Base-by-base conservation (phyloP, 202 grass and related monocot genomes). In the Digitaria exilis region DNA sequence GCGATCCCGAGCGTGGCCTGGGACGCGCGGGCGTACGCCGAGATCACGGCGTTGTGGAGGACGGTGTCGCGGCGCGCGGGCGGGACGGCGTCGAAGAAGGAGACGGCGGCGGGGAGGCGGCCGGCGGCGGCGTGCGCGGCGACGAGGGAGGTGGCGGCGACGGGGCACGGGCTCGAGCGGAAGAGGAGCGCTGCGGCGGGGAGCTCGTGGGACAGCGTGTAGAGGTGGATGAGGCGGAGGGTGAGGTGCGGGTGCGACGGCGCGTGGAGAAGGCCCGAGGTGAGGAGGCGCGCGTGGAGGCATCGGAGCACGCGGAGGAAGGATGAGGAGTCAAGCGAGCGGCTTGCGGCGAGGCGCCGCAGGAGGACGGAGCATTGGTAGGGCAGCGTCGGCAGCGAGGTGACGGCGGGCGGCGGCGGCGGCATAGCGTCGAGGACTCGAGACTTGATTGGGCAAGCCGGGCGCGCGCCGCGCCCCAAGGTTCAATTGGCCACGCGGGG, bases 171-270 rank as follows among this genome's bases (percentile, higher is more conserved):
- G 66, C 31, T n/a, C 2, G 78, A 44, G 41, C 71, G 73, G 87
- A 98, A 95, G 73, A 98, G 88, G 30, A 45, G 44, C 3, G 75
- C 82, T 26, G 95, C 76, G 80, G 95, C 79, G 69, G 78, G 28
- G 57, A 98, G 82, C 73, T 98, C 95, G 29, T 71, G 31, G 80
- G 82, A 88, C 76, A 89, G 63, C 10, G 95, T 83, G 85, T 95
- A 98, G 73, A 98, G 86, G 90, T 98, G 92, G 82, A 91, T 75
- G 77, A 98, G 90, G 88, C 90, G 92, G 89, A 93, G 94, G n/a
- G 88, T 84, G 64, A 95, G 91, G 90, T 91, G 92, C 44, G 85
- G 80, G 62, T 92, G 84, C 21, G 89, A 54, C 51, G 68, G 84
- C 34, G 63, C n/a, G 51, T 90, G 90, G 24, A 84, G 87, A 64